Conservation (phyloP, 2,329 filamentous ascomycete genomes). For the Fusarium illudens region DNA sequence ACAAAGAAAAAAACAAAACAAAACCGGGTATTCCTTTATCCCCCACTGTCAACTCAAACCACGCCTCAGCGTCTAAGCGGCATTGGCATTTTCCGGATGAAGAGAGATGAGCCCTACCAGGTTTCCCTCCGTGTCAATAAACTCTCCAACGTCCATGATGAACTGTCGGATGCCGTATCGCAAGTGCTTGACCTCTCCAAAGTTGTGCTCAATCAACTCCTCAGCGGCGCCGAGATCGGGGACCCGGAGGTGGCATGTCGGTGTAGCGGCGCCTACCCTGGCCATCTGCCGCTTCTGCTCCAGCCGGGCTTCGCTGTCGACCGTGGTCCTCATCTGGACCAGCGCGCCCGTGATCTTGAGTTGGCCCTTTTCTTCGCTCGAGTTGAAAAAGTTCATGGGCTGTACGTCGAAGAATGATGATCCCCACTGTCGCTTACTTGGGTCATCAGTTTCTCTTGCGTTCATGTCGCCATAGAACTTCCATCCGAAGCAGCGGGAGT, state of each 20-base stretch:
- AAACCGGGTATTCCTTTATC: conserved; percentile 39
- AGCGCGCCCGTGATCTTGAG: conserved; percentile 32
- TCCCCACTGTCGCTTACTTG: conserved; percentile 31
- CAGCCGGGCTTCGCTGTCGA: conserved; percentile 21
- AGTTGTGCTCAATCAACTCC: conserved; percentile 32
- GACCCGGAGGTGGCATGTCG: conserved; percentile 37
- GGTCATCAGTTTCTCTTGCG: conserved; percentile 17
- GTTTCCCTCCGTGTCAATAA: conserved; percentile 41
- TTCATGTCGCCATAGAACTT: conserved; percentile 37
- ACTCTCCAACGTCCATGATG: conserved; percentile 41
- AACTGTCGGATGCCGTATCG: conserved; percentile 38
- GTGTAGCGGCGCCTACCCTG: conserved; percentile 22
- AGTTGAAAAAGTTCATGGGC: conserved; percentile 40
- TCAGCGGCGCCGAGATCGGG: conserved; percentile 36
- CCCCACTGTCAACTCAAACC: background rate
- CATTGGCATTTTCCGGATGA: conserved; percentile 33
- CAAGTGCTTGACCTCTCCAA: conserved; percentile 34
- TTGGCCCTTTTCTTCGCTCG: conserved; percentile 11
- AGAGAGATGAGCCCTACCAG: conserved; percentile 37
- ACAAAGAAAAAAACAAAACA: conserved; percentile 8
- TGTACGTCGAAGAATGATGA: conserved; percentile 36
- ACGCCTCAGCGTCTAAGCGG: conserved; percentile 9
- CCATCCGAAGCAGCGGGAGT: conserved; percentile 39
- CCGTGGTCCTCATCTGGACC: conserved; percentile 22
- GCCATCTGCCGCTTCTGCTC: conserved; percentile 24